Conservation (phyloP, 2,329 filamentous ascomycete species). For the Geosmithia putterillii region DNA sequence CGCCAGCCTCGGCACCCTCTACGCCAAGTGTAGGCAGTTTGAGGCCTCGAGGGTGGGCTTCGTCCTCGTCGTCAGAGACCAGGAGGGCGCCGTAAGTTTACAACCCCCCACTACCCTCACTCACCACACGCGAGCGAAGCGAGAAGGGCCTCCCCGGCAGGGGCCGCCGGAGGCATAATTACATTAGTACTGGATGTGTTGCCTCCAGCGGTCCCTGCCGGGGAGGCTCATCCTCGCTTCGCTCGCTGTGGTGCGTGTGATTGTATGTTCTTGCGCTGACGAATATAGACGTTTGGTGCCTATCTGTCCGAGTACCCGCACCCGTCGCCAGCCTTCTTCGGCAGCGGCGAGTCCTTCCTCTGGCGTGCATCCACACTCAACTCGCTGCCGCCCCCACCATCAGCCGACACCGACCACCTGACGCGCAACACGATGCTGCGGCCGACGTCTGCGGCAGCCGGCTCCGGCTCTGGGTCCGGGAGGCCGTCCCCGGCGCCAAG, state of each 20-base stretch:
- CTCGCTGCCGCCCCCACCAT: slow-evolving; percentile 37
- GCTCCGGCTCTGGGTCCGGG: slow-evolving; percentile 6
- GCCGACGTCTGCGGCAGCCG: slow-evolving; percentile 7
- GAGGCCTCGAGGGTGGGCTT: slow-evolving; percentile 67
- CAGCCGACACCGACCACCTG: slow-evolving; percentile 35
- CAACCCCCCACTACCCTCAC: neutral
- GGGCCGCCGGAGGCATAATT: too few relatives aligned
- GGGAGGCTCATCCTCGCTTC: neutral
- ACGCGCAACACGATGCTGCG: slow-evolving; percentile 25
- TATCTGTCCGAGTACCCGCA: slow-evolving; percentile 86
- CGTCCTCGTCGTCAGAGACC: slow-evolving; percentile 76
- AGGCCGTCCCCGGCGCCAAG: slow-evolving; percentile 34
- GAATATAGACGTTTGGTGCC: slow-evolving; percentile 64
- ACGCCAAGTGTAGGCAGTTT: slow-evolving; percentile 62
- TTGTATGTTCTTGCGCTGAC: neutral
- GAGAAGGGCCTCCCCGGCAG: too few relatives aligned
- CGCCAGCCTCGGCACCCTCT: slow-evolving; percentile 75
- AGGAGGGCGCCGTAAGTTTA: slow-evolving; percentile 55
- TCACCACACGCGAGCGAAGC: neutral
- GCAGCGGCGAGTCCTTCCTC: slow-evolving; percentile 86
- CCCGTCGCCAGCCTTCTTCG: slow-evolving; percentile 75
- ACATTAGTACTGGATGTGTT: too few relatives aligned
- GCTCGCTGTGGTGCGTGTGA: neutral
- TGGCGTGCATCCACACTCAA: slow-evolving; percentile 48
- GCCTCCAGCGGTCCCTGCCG: neutral